Conservation (phyloP, 2,329 filamentous ascomycete genomes). For the Sclerotiophoma versabilis region DNA sequence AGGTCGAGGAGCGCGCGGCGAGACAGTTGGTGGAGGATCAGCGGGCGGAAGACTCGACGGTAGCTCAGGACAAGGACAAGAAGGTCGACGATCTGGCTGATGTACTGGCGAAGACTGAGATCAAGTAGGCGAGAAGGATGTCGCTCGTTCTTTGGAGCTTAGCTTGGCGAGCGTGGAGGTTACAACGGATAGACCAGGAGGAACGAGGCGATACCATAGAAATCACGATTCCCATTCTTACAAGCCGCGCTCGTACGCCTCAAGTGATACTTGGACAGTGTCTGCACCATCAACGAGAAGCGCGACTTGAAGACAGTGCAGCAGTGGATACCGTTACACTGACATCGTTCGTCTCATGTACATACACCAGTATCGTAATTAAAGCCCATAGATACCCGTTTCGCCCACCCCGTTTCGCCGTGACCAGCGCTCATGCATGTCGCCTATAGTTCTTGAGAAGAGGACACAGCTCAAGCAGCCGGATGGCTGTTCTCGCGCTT, state of each 20-base stretch:
- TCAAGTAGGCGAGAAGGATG: slow-evolving; percentile 32
- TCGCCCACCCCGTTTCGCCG: neutral
- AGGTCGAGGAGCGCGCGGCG: slow-evolving; percentile 50
- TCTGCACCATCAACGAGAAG: neutral
- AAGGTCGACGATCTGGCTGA: slow-evolving; percentile 83
- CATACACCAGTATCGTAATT: too few species aligned
- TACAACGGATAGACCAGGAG: neutral
- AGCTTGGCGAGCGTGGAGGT: neutral
- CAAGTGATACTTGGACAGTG: too few species aligned
- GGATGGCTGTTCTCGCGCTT: slow-evolving; percentile 20
- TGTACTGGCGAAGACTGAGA: slow-evolving; percentile 73
- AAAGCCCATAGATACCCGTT: too few species aligned
- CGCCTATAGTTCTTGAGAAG: neutral
- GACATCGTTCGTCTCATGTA: neutral
- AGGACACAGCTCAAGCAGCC: neutral
- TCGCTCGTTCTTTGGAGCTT: neutral
- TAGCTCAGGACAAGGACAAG: slow-evolving; percentile 73
- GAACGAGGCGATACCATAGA: slow-evolving; percentile 20
- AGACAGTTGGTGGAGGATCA: slow-evolving; percentile 71
- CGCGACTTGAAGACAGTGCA: too few species aligned
- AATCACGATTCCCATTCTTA: slow-evolving; percentile 9
- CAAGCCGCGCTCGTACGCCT: neutral
- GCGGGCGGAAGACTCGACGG: slow-evolving; percentile 75
- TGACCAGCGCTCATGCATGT: too few species aligned
- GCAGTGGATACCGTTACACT: neutral